Base-by-base conservation (phyloP, 2,329 filamentous ascomycete species). In the Penicillium brevicompactum region DNA sequence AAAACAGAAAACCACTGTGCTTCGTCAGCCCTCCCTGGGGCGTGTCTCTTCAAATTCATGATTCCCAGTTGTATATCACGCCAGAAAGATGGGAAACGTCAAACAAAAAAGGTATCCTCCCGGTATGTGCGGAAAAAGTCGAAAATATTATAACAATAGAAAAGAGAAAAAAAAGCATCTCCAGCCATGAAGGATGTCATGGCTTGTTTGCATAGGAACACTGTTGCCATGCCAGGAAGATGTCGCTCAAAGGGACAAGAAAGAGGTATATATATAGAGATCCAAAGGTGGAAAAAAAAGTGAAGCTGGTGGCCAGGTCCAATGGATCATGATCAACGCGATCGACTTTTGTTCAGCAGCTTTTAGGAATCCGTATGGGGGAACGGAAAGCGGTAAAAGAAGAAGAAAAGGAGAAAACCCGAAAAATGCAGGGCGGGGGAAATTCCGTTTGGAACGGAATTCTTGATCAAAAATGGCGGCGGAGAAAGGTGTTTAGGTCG, bases 141-240 rank as follows among this genome's bases (percentile, higher is more conserved):
- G 38, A 41, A 31, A 61, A 60, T 64, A 65, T 64, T 64, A 64
- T 63, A 59, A 65, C 59, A 65, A 34, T 55, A 55, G 49, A 61
- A 66, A 53, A 18, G 2, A 18, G 18, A 18, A 18, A 18, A 18
- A 18, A 18, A 18, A 34, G 13, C n/a, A 45, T 30, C 38, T 24
- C 41, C 10, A 21, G 31, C 47, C 30, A 49, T 18, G 45, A 56
- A 48, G 34, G 55, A 55, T 51, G 49, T 51, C 55, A 46, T 18
- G 16, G 42, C 14, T 32, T 42, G 60, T 18, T 18, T 56, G 53
- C 48, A 59, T 21, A 9, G 53, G 45, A 44, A 40, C 56, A 51
- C 22, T 24, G 32, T 52, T 44, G 47, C 41, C 21, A 48, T 40
- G 51, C 49, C 43, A 43, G 46, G 18, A 27, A 30, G 44, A 31